Conservation (phyloP, 192 early-diverging fungal genomes). For the Linnemannia exigua region DNA sequence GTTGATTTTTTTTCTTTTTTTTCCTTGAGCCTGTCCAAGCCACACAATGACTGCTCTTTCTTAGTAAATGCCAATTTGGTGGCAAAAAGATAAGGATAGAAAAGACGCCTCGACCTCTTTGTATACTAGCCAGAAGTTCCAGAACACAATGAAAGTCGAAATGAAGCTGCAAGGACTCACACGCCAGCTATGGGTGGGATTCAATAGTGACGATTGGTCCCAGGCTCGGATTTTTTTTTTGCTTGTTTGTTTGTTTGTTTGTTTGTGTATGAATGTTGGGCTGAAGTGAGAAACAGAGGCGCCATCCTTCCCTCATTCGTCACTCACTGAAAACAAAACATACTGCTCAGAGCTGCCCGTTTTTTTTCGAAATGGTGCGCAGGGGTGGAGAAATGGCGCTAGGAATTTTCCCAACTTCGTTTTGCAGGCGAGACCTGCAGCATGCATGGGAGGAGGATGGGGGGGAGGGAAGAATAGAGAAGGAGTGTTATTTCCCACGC, state of each 20-base stretch:
- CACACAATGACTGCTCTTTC: not conserved
- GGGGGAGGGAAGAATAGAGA: not conserved
- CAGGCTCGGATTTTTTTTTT: slow-evolving; percentile 1
- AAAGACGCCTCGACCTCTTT: not conserved
- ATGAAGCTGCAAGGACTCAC: not conserved
- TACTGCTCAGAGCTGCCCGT: not conserved
- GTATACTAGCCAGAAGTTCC: not conserved
- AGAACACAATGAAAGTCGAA: not conserved
- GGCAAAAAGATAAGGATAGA: not conserved
- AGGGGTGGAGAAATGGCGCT: not conserved
- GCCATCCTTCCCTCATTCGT: no score
- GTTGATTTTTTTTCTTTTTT: slow-evolving; percentile 1
- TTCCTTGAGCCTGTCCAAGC: not conserved
- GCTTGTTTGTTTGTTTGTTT: not conserved
- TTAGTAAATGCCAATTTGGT: not conserved
- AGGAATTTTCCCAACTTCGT: slow-evolving; percentile 7
- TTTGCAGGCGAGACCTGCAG: slow-evolving; percentile 4
- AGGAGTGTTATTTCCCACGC: slow-evolving; percentile 8
- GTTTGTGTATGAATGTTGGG: not conserved
- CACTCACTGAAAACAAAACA: not conserved
- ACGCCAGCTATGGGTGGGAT: not conserved
- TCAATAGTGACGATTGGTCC: not conserved
- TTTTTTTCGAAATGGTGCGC: not conserved
- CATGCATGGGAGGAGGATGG: not conserved
- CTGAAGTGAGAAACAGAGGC: not conserved